Percentiles rank a stretch among this genome's conserved stretches.
phyloP scores from a whole-genome alignment of 495 filamentous ascomycete genomes.

The Pyrenula aspistea region DNA sequence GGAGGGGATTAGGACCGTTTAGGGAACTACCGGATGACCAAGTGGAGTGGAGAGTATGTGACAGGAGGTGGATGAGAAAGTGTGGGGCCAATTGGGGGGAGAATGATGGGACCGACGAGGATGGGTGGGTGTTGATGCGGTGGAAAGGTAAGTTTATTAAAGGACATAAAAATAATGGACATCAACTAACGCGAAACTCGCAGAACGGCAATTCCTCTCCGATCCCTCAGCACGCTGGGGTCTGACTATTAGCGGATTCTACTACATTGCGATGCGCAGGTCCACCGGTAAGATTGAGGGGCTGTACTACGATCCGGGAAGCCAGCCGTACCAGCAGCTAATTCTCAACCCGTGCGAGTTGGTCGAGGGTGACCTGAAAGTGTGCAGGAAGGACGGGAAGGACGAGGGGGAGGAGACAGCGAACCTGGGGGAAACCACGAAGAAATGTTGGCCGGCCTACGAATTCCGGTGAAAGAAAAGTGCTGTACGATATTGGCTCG shows the following conservation, averaged over 20 bases:
- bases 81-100: background rate
- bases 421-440: background rate
- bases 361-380: constrained; percentile 11
- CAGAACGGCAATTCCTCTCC: background rate
- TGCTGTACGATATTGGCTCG: too few relatives aligned
- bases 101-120: background rate
- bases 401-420: background rate
- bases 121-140: constrained; percentile 60
- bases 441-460: constrained; percentile 26
- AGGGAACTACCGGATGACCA: constrained; percentile 42
- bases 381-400: background rate
- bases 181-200: constrained; percentile 1
- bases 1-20: constrained; percentile 60
- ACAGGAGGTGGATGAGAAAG: constrained; percentile 17
- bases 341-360: constrained; percentile 38
- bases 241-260: constrained; percentile 66
- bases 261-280: constrained; percentile 55
- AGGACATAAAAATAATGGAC: too few relatives aligned
- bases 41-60: constrained; percentile 45
- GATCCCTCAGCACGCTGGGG: constrained; percentile 16
- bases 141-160: constrained; percentile 64
- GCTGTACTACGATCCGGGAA: constrained; percentile 61
- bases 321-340: constrained; percentile 59
- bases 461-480: constrained; percentile 24
- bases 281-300: constrained; percentile 53